These are phyloP conservation scores for Lactarius akahatsu DNA, from an alignment of 768 basidiomycete species.

Conservation along the genomic window DNA sequence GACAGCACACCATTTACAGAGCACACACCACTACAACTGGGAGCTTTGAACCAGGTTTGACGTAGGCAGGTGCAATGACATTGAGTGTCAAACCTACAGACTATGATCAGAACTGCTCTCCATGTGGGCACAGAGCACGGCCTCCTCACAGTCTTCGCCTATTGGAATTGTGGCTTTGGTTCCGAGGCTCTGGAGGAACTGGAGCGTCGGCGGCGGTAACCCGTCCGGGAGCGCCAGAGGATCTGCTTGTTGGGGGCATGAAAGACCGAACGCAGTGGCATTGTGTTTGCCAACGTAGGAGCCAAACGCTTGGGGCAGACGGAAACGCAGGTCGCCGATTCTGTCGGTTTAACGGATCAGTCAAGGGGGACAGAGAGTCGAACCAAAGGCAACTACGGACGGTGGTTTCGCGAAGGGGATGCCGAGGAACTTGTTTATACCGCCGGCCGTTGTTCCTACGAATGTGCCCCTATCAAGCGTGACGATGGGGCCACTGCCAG, in stretches of 20 bases:
- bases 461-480: constrained; percentile 35
- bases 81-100: constrained; percentile 31
- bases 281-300: constrained; percentile 26
- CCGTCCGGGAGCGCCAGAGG: not conserved
- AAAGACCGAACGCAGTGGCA: constrained; percentile 27
- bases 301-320: constrained; percentile 33
- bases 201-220: not conserved
- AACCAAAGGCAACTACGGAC: constrained; percentile 32
- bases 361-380: not conserved
- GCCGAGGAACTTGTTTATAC: constrained; percentile 38
- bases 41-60: constrained; percentile 14
- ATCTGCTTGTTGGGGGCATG: constrained; percentile 32
- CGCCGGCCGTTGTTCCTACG: constrained; percentile 32
- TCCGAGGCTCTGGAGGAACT: not conserved
- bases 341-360: constrained; percentile 28
- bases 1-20: not conserved
- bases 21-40: constrained; percentile 32
- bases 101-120: not conserved
- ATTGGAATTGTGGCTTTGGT: not conserved
- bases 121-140: too few species aligned
- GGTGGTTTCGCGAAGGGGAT: constrained; percentile 44
- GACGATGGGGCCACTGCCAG: constrained; percentile 28
- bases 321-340: constrained; percentile 40
- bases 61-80: constrained; percentile 25
- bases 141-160: constrained; percentile 30